Evolutionary conservation across 345 rosid species (phyloP), one percentile per base, ranked within the genome.

Genomic region (Microcos paniculata): DNA sequence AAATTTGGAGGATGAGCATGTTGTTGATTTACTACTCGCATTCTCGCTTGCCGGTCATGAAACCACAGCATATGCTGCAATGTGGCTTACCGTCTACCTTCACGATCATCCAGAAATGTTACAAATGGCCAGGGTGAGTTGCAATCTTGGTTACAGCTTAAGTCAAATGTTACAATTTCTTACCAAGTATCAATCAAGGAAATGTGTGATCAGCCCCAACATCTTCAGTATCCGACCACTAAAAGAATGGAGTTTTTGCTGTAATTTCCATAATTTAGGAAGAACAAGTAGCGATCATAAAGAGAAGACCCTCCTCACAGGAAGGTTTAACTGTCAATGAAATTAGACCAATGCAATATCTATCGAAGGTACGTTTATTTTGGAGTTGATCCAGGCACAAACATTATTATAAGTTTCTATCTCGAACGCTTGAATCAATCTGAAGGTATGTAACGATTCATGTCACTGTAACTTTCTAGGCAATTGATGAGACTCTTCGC

Each of bases 301-400:
- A 72, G 63, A 74, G 64, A 33, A 82, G 81, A 73, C 70, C 72
- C 7, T 46, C 72, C 1, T 15, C 71, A 3, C 82, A 80, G 35
- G 75, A 79, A 28, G 79, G 77, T 38, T 65, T 82, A 72, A 78
- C 74, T 23, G 76, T 76, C 19, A 79, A 72, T 26, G 87, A 84
- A 80, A 61, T 76, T 30, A 82, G 83, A 81, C 81, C 81, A 42
- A 83, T 87, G 87, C 70, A 78, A 8, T 87, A 82, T 72, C 82
- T 85, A 42, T 79, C 63, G 16, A 83, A 83, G 88, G 86, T 82
- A 56, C 4, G 35, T 52, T 21, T 24, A 35, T 35, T 35, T 35
- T 35, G 40, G 40, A 35, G 40, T 35, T 35, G 40, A 35, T 35
- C 40, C n/a, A n/a, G n/a, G n/a, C n/a, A 53, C 23, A 53, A 53